Evolutionary conservation across 2,329 filamentous ascomycete species (phyloP).

Genomic region (Penicillium sp.): DNA sequence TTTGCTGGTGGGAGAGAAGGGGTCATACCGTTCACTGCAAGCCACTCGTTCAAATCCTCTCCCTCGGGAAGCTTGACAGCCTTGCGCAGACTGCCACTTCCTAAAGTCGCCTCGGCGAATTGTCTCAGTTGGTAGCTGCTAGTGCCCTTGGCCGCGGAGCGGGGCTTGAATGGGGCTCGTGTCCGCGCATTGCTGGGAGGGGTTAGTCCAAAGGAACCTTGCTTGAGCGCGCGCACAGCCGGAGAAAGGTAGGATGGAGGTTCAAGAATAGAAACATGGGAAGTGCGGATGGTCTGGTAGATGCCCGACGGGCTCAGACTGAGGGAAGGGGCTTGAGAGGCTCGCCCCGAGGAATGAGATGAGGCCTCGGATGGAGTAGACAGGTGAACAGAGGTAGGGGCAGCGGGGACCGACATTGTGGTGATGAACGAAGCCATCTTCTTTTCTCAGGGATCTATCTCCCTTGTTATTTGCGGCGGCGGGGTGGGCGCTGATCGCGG

Average conservation of each 20-base stretch:
- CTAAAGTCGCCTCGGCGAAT: slow-evolving; percentile 95
- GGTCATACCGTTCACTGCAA: slow-evolving; percentile 85
- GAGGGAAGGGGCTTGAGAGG: slow-evolving; percentile 15
- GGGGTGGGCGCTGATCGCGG: slow-evolving; percentile 21
- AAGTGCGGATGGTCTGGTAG: slow-evolving; percentile 33
- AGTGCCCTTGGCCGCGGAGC: slow-evolving; percentile 79
- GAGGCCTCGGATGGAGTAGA: slow-evolving; percentile 28
- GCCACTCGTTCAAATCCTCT: slow-evolving; percentile 96
- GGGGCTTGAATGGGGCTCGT: slow-evolving; percentile 86
- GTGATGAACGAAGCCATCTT: slow-evolving; percentile 75
- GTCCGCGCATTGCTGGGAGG: slow-evolving; percentile 74
- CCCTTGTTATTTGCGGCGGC: slow-evolving; percentile 15
- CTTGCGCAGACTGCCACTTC: slow-evolving; percentile 90
- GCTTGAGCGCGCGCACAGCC: slow-evolving; percentile 35
- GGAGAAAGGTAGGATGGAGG: slow-evolving; percentile 39
- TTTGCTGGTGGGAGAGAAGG: not conserved
- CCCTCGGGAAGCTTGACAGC: slow-evolving; percentile 96
- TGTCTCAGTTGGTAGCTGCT: slow-evolving; percentile 92
- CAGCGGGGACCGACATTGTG: slow-evolving; percentile 67
- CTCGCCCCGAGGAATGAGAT: slow-evolving; percentile 14
- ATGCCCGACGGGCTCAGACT: slow-evolving; percentile 27
- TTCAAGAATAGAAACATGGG: slow-evolving; percentile 28
- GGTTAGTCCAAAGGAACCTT: slow-evolving; percentile 42
- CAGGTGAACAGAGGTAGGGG: slow-evolving; percentile 33
- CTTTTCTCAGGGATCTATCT: slow-evolving; percentile 10